Evolutionary conservation across 169 alveolate species (phyloP).

Genomic region (Plasmodium knowlesi): DNA sequence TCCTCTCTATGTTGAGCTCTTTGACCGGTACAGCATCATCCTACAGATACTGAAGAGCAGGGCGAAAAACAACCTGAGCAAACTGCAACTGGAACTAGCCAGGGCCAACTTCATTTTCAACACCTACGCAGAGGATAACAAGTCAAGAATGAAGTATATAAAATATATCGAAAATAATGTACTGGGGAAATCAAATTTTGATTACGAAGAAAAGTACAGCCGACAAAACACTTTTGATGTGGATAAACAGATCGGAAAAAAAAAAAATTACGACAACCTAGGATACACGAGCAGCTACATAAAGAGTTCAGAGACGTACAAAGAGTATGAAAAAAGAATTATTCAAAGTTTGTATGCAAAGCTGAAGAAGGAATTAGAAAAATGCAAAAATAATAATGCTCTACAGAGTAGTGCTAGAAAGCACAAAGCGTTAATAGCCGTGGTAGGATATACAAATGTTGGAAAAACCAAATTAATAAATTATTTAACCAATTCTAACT

Average conservation of each 20-base stretch:
- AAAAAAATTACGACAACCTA: neutral
- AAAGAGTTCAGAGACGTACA: conserved; percentile 85
- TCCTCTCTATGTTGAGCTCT: conserved; percentile 79
- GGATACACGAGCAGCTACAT: conserved; percentile 81
- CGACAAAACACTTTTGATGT: conserved; percentile 82
- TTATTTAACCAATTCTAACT: conserved; percentile 85
- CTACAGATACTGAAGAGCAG: conserved; percentile 88
- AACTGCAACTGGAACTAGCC: conserved; percentile 86
- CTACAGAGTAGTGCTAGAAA: conserved; percentile 64
- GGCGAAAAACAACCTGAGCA: conserved; percentile 84
- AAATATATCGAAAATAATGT: conserved; percentile 63
- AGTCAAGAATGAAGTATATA: conserved; percentile 63
- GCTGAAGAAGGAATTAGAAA: conserved; percentile 84
- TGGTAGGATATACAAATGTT: conserved; percentile 93
- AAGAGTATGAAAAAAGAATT: conserved; percentile 80
- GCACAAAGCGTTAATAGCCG: conserved; percentile 84
- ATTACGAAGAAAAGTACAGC: conserved; percentile 22
- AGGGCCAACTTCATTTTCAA: conserved; percentile 86
- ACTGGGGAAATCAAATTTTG: conserved; percentile 30
- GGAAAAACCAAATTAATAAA: conserved; percentile 94
- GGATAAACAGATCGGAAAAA: conserved; percentile 77
- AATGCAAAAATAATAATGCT: conserved; percentile 77
- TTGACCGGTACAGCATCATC: conserved; percentile 89
- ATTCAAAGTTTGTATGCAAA: conserved; percentile 82
- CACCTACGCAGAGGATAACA: conserved; percentile 85